A percentile compares a stretch with the other conserved stretches of the same genome.
Conservation (phyloP, 331 rosid genomes). For the Cydonia oblonga region DNA sequence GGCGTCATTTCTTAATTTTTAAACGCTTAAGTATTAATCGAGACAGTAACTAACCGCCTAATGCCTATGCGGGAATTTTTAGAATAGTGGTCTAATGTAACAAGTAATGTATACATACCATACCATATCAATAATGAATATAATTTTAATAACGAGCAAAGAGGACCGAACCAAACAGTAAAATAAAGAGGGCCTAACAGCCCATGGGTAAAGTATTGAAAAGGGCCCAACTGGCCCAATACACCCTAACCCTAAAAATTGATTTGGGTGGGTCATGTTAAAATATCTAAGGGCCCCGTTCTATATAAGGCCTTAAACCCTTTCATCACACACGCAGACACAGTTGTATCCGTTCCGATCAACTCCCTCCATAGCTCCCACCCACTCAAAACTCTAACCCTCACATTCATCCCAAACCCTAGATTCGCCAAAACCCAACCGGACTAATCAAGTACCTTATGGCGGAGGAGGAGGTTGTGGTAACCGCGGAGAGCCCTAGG, state of each 20-base stretch:
- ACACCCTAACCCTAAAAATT: not conserved
- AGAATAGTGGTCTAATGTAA: too few species aligned
- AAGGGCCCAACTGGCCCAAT: not conserved
- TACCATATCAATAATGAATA: too few species aligned
- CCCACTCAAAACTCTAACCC: not conserved
- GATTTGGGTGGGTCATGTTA: not conserved
- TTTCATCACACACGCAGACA: not conserved
- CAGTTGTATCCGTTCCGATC: not conserved
- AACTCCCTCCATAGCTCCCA: not conserved
- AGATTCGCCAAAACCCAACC: not conserved
- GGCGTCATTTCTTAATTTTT: too few species aligned
- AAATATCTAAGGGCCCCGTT: not conserved
- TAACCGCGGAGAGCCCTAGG: slow-evolving; percentile 31
- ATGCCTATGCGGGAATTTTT: too few species aligned
- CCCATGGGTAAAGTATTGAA: not conserved
- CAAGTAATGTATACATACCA: too few species aligned
- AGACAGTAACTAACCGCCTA: accelerated
- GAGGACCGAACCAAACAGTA: not conserved
- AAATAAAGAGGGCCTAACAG: not conserved
- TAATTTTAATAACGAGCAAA: too few species aligned
- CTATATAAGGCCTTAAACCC: not conserved
- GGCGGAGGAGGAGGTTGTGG: slow-evolving; percentile 72
- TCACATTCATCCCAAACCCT: slow-evolving; percentile 12
- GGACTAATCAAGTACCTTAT: slow-evolving; percentile 1
- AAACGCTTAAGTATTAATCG: too few species aligned